A percentile compares a stretch with the other conserved stretches of the same genome.
These are phyloP conservation scores for Novymonas esmeraldas DNA, from an alignment of 208 protist species.

Conservation along the genomic window DNA sequence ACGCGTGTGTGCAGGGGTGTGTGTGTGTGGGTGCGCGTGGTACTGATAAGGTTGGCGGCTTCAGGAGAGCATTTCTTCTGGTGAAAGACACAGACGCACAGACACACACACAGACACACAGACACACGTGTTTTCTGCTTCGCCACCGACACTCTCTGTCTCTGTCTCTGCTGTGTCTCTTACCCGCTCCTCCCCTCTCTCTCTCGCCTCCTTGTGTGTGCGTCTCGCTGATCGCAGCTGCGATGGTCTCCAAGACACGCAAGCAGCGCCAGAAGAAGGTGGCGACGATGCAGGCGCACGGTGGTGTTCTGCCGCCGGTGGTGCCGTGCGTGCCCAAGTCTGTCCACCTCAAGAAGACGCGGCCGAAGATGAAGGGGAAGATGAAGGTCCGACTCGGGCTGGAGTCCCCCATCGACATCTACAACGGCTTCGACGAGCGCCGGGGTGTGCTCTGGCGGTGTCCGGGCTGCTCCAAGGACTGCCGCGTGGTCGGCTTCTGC, in stretches of 20 bases:
- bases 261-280: constrained; percentile 87
- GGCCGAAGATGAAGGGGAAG: constrained; percentile 90
- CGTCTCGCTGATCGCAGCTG: too few relatives aligned
- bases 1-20: too few relatives aligned
- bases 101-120: too few relatives aligned
- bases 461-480: constrained; percentile 63
- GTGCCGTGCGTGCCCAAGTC: constrained; percentile 75
- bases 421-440: constrained; percentile 82
- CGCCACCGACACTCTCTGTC: too few relatives aligned
- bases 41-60: too few relatives aligned
- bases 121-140: too few relatives aligned
- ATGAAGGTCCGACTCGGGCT: constrained; percentile 90
- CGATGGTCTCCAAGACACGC: constrained; percentile 90
- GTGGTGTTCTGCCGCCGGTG: constrained; percentile 66
- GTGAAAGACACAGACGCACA: too few relatives aligned
- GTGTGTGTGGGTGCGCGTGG: too few relatives aligned
- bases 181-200: neutral
- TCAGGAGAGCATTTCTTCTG: too few relatives aligned
- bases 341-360: constrained; percentile 88
- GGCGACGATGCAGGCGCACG: constrained; percentile 60
- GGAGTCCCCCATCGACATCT: constrained; percentile 84
- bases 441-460: constrained; percentile 87
- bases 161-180: too few relatives aligned
- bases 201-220: neutral
- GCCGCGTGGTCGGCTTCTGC: constrained; percentile 88